A percentile compares a stretch with the other conserved stretches of the same genome.
These are phyloP conservation scores for Yarrowia sp. DNA, from an alignment of 805 yeast genomes.

Conservation along the genomic window DNA sequence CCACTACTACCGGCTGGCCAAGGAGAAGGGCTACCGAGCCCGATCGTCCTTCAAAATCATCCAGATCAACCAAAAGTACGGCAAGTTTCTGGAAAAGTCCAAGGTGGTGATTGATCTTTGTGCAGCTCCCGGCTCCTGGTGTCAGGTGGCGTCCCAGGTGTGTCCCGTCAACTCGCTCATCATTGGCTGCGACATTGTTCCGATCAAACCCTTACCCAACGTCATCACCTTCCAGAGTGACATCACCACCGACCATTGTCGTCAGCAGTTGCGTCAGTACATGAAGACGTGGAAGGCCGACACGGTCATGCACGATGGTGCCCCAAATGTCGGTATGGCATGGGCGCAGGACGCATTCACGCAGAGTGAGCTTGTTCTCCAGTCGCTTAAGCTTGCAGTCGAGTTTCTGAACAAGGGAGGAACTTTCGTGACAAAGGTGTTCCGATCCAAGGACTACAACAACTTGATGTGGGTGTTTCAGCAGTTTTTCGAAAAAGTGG, in stretches of 20 bases:
- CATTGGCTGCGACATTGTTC: conserved; percentile 98
- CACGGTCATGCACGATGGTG: conserved; percentile 98
- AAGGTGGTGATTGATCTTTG: conserved; percentile 96
- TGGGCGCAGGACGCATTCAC: conserved; percentile 99
- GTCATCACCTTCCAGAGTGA: conserved; percentile 94
- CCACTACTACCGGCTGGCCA: conserved; percentile 93
- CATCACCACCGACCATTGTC: conserved; percentile 97
- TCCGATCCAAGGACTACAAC: conserved; percentile 98
- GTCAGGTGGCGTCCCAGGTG: conserved; percentile 94
- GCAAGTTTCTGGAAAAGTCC: conserved; percentile 91
- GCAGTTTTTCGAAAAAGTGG: conserved; percentile 93
- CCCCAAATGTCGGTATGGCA: conserved; percentile 99
- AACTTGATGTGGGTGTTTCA: conserved; percentile 97
- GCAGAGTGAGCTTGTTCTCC: conserved; percentile 93
- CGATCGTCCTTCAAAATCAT: conserved; percentile 96
- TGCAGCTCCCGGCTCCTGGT: conserved; percentile 99
- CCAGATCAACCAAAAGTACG: conserved; percentile 95
- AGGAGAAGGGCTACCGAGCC: conserved; percentile 98
- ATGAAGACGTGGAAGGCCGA: conserved; percentile 99
- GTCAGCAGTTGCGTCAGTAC: conserved; percentile 91
- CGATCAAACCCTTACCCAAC: conserved; percentile 95
- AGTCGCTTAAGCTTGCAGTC: conserved; percentile 90
- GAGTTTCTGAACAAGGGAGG: conserved; percentile 93
- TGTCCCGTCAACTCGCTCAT: conserved; percentile 93
- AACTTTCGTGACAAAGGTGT: conserved; percentile 93